A percentile compares a stretch with the other conserved stretches of the same genome.
These are phyloP conservation scores for Speleostelium caveatum DNA, from an alignment of 78 protist genomes.

Conservation along the genomic window DNA sequence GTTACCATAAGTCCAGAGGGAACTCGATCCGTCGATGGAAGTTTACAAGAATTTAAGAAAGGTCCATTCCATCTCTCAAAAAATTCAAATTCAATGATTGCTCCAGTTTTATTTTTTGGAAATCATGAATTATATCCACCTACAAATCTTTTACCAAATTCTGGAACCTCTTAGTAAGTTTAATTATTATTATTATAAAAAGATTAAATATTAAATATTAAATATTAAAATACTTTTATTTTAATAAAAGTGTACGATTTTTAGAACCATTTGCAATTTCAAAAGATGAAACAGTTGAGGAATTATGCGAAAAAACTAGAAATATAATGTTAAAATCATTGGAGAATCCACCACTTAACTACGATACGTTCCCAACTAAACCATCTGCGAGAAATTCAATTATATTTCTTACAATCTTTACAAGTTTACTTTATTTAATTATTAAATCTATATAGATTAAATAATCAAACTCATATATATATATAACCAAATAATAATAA, in stretches of 20 bases:
- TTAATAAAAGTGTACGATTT: slow-evolving; percentile 30
- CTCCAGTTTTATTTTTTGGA: slow-evolving; percentile 51
- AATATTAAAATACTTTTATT: neutral
- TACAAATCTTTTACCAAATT: slow-evolving; percentile 11
- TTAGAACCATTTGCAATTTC: slow-evolving; percentile 28
- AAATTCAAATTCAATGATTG: slow-evolving; percentile 19
- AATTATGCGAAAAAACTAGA: slow-evolving; percentile 13
- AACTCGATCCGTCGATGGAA: slow-evolving; percentile 75
- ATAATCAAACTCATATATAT: too few relatives aligned
- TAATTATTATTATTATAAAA: neutral
- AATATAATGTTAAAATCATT: slow-evolving; percentile 26
- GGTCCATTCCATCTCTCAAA: slow-evolving; percentile 79
- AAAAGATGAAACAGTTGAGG: slow-evolving; percentile 14
- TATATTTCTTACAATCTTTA: neutral
- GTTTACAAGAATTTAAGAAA: slow-evolving; percentile 62
- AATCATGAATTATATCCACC: slow-evolving; percentile 27
- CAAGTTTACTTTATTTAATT: neutral
- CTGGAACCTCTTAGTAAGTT: slow-evolving; percentile 37
- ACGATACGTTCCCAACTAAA: neutral
- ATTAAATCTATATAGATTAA: too few relatives aligned
- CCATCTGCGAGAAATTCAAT: neutral
- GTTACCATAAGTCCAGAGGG: slow-evolving; percentile 73
- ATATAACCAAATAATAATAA: too few relatives aligned
- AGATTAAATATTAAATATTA: too few relatives aligned
- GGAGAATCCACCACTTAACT: neutral